Base-by-base conservation (phyloP, 176 grass and related monocot species). In the Hyparrhenia diplandra region DNA sequence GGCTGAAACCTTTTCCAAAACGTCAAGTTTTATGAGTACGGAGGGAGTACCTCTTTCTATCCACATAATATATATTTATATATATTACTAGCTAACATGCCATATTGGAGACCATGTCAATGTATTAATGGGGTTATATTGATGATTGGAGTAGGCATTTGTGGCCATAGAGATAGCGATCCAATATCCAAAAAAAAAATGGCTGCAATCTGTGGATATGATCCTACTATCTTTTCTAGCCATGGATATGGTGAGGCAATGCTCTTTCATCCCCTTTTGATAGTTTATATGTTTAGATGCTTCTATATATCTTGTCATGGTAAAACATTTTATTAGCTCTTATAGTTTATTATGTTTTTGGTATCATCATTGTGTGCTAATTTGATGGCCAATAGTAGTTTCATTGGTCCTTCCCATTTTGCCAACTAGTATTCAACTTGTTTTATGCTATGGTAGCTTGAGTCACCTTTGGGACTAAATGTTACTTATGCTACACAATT, bases 341-440 rank as follows among this genome's bases (percentile, higher is more conserved):
- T 20, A 20, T 51, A 51, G 49, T 21, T 21, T 54, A 21, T 5
- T 13, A n/a, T n/a, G 34, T 23, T 13, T 0, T 39, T 39, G 10
- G 0, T 23, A 67, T 6, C 9, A 1, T 68, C 5, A 3, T 6
- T 23, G 21, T 24, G 21, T 35, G 5, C 2, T 5, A 12, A 23
- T 3, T 13, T 6, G n/a, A 40, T 12, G 20, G 4, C 6, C 2
- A 67, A 39, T 1, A 0, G 65, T 6, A 52, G 17, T 67, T 67
- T 0, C 5, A 10, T 67, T 39, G 8, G 18, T 0, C 10, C 10
- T n/a, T n/a, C n/a, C n/a, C n/a, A n/a, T n/a, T 1, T 2, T 1
- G 21, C 39, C 18, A 18, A 67, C 64, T 37, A 52, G 47, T 20
- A 52, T 52, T 52, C 47, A 52, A 49, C 47, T 20, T 52, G 5